These are phyloP conservation scores for Carex pumila DNA, from an alignment of 176 grass and related monocot genomes.

Conservation along the genomic window DNA sequence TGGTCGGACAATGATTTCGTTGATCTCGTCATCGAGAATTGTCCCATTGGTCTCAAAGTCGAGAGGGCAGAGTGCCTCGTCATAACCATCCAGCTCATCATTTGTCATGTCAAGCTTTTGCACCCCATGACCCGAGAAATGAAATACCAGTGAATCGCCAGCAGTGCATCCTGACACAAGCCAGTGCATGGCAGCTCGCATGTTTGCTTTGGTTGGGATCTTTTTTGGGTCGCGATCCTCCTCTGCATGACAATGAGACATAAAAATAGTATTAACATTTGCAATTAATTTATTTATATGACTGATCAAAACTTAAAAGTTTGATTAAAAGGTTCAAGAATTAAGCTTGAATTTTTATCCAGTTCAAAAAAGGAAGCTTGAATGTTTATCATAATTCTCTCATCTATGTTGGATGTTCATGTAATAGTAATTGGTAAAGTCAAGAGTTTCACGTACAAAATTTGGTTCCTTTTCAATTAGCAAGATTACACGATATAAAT, in stretches of 20 bases:
- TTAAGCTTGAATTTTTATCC: neutral
- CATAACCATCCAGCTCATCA: constrained; percentile 76
- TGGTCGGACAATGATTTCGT: constrained; percentile 52
- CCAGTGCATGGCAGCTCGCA: constrained; percentile 70
- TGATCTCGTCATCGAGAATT: constrained; percentile 77
- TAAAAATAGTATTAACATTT: neutral
- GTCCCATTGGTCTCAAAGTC: constrained; percentile 59
- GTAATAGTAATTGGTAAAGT: neutral
- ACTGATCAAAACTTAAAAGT: neutral
- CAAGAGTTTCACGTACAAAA: neutral
- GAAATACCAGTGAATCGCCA: constrained; percentile 79
- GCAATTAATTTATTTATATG: neutral
- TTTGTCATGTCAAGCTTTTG: constrained; percentile 72
- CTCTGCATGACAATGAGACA: constrained; percentile 23
- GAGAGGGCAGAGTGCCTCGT: constrained; percentile 75
- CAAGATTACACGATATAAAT: neutral
- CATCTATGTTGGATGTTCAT: neutral
- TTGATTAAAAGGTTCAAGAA: neutral
- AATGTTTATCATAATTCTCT: neutral
- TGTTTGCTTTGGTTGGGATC: constrained; percentile 51
- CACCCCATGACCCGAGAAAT: constrained; percentile 83
- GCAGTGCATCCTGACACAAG: constrained; percentile 37
- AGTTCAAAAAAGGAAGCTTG: neutral
- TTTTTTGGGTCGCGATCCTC: constrained; percentile 29
- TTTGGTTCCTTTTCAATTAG: neutral